Base-by-base conservation (phyloP, 1,139 yeast species). In the Yamadazyma triangularis region DNA sequence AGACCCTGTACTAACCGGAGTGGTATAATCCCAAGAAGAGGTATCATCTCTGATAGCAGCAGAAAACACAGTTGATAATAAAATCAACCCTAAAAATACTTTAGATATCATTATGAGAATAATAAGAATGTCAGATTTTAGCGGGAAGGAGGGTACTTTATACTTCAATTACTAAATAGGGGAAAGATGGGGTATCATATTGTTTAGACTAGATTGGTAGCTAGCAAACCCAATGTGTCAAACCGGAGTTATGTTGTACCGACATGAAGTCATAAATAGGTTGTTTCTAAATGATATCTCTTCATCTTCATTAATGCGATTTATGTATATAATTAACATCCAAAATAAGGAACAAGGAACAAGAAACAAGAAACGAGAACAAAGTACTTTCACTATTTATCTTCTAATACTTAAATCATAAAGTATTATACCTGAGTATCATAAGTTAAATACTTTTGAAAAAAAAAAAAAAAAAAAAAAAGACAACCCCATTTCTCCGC, bases 11-110 rank as follows among this genome's bases (percentile, higher is more conserved):
- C 21, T 9, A 11, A 13, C 15, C 19, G 28, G 26, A 9, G 11
- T 15, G 13, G 10, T 11, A 23, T 21, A 30, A 14, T 5, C 16
- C 18, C 26, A 28, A 24, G 25, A 29, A 27, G 29, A 13, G 13
- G 16, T 10, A 16, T 25, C 21, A 25, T 13, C 21, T 6, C 27
- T 21, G 4, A 25, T 3, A 4, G 16, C 27, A 10, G 18, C 18
- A 9, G 8, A 11, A 8, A 25, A 15, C 3, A 11, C 21, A 12
- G 12, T 21, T 4, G 16, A 25, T 8, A 25, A 9, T 7, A 15
- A 6, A 24, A 15, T 5, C 7, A 14, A 13, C 18, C 18, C 10
- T 19, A 24, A 12, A 13, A 15, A 13, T 11, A 4, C 4, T 5
- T 4, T 8, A 13, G 5, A 13, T 10, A 18, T 24, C 25, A 24